Evolutionary conservation across 2,329 filamentous ascomycete species (phyloP).

Genomic region (Aspergillus pseudoviridinutans): DNA sequence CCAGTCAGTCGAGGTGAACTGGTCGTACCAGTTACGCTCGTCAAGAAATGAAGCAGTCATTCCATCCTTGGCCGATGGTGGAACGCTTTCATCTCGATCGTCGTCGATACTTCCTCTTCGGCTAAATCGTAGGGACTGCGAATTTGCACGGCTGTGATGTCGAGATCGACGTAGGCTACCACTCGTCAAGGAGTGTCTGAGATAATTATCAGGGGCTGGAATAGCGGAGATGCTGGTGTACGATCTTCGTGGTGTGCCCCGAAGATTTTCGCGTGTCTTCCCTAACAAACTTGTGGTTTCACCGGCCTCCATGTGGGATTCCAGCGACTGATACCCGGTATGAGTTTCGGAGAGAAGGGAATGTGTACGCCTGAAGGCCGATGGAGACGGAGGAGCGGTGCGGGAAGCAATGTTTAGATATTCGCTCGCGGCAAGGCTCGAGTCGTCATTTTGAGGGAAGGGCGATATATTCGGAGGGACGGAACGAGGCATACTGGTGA

Average conservation of each 20-base stretch:
- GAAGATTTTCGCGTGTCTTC: constrained; percentile 10
- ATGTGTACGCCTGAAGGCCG: constrained; percentile 27
- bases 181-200: constrained; percentile 31
- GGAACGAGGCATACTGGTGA: constrained; percentile 28
- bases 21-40: constrained; percentile 96
- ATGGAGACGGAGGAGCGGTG: constrained; percentile 37
- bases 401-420: constrained; percentile 12
- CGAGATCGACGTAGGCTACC: constrained; percentile 38
- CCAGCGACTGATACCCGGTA: constrained; percentile 29
- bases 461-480: constrained; percentile 21
- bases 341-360: constrained; percentile 30
- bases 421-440: constrained; percentile 4
- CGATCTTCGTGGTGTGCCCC: constrained; percentile 27
- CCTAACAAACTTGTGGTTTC: constrained; percentile 37
- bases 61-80: constrained; percentile 45
- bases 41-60: constrained; percentile 64
- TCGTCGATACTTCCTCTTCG: constrained; percentile 56
- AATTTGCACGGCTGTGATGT: constrained; percentile 49
- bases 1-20: constrained; percentile 97
- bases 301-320: constrained; percentile 24
- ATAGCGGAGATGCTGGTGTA: constrained; percentile 34
- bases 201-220: constrained; percentile 29
- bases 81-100: constrained; percentile 26
- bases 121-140: constrained; percentile 47
- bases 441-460: constrained; percentile 14